phyloP scores from a whole-genome alignment of 1,139 yeast genomes.

The Candida tropicalis region DNA sequence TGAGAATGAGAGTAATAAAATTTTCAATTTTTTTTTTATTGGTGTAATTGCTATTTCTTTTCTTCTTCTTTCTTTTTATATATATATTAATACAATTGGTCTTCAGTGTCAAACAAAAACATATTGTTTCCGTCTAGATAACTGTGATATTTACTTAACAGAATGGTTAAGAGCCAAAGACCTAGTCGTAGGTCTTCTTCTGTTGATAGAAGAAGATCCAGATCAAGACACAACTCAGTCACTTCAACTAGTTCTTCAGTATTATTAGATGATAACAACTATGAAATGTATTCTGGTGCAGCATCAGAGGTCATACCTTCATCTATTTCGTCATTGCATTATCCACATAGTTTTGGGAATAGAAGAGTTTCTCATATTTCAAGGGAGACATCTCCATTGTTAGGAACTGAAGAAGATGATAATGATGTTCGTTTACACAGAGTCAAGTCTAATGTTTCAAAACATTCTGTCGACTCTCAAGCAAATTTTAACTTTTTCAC shows the following conservation, averaged over 20 bases:
- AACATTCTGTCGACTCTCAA: slow-evolving; percentile 35
- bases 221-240: slow-evolving; percentile 45
- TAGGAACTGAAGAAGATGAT: slow-evolving; percentile 24
- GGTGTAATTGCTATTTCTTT: no score
- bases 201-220: slow-evolving; percentile 24
- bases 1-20: background rate
- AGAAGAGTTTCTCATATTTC: slow-evolving; percentile 29
- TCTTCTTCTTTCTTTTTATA: background rate
- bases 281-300: slow-evolving; percentile 89
- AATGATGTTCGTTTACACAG: slow-evolving; percentile 28
- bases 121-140: background rate
- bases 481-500: slow-evolving; percentile 76
- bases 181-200: slow-evolving; percentile 29
- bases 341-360: slow-evolving; percentile 53
- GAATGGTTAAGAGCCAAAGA: slow-evolving; percentile 5
- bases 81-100: no score
- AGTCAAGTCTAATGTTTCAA: slow-evolving; percentile 32
- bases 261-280: slow-evolving; percentile 49
- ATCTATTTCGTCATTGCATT: slow-evolving; percentile 86
- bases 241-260: slow-evolving; percentile 38
- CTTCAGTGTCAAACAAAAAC: background rate
- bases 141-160: background rate
- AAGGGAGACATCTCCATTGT: slow-evolving; percentile 43
- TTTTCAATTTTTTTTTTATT: background rate
- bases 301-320: slow-evolving; percentile 89